Base-by-base conservation (phyloP, 148 eudicot genomes). In the Rhododendron molle region DNA sequence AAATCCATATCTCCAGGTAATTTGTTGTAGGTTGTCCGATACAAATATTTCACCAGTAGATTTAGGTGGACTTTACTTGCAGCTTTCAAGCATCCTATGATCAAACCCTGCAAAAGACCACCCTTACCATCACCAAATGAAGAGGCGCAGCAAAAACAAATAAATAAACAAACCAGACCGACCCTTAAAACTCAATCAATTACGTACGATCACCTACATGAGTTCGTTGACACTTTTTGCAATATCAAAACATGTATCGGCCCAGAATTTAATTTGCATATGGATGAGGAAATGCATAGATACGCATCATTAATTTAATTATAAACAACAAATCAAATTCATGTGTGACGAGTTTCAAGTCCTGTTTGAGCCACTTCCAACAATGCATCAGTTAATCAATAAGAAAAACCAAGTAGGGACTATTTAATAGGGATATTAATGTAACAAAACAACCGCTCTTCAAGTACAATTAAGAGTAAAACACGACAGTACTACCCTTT, bases 1-100 rank as follows among this genome's bases (percentile, higher is more conserved):
- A 40, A 56, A 74, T 86, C 71, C 90, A 86, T 86, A 54, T 34
- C 83, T 87, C 23, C 43, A 69, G 80, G 76, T 28, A 34, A 34
- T 49, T 32, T 73, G 65, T 32, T 49, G 79, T 49, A 20, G 21
- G 13, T 15, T 14, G 11, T 34, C 85, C 79, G 34, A 49, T 13
- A 71, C 65, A 11, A 76, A n/a, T 52, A 8, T 52, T 84, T 77
- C 62, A 34, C 67, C 86, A 20, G 67, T 15, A 3, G 44, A 21
- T 30, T 83, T 47, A 9, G 54, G 40, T 12, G 34, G 40, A 21
- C 38, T 30, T 71, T 32, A 43, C 46, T 47, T 52, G 34, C 49
- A 21, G 50, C 36, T 54, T 67, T 11, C 16, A 28, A 69, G 50
- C 74, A 18, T 69, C 43, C 30, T 54, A 21, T 20, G 26, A 34